These are phyloP conservation scores for Podaxis sp. DNA, from an alignment of 768 basidiomycete species.

Conservation along the genomic window DNA sequence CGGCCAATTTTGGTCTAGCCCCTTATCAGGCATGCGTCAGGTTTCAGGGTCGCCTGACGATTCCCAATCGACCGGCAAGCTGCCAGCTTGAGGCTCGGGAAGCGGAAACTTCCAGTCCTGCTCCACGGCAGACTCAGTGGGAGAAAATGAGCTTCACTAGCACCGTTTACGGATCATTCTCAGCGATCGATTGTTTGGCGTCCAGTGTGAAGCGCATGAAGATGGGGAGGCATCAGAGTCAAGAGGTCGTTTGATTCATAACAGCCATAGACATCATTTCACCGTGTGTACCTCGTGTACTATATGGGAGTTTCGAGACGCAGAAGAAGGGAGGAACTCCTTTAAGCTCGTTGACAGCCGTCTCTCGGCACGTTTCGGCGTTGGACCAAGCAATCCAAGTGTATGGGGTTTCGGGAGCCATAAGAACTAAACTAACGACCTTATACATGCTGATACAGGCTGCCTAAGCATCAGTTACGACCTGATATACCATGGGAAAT, in stretches of 20 bases:
- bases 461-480: background rate
- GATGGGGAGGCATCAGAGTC: conserved; percentile 10
- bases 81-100: background rate
- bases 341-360: conserved; percentile 5
- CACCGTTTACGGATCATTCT: conserved; percentile 6
- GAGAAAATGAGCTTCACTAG: background rate
- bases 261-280: conserved; percentile 7
- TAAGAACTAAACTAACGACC: background rate
- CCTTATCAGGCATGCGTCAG: conserved; percentile 6
- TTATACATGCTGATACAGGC: conserved; percentile 1
- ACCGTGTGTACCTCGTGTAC: conserved; percentile 13
- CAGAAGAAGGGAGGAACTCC: background rate
- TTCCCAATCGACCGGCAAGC: background rate
- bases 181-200: conserved; percentile 6
- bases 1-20: background rate
- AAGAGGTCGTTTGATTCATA: conserved; percentile 5
- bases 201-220: conserved; percentile 1
- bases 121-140: background rate
- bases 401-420: background rate
- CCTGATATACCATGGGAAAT: conserved; percentile 8
- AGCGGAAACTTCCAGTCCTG: conserved; percentile 7
- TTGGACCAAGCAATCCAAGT: background rate
- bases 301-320: background rate
- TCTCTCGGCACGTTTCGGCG: conserved; percentile 2
- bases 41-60: conserved; percentile 9